These are phyloP conservation scores for Arabidopsis arenosa DNA, from an alignment of 345 rosid species.

Conservation along the genomic window DNA sequence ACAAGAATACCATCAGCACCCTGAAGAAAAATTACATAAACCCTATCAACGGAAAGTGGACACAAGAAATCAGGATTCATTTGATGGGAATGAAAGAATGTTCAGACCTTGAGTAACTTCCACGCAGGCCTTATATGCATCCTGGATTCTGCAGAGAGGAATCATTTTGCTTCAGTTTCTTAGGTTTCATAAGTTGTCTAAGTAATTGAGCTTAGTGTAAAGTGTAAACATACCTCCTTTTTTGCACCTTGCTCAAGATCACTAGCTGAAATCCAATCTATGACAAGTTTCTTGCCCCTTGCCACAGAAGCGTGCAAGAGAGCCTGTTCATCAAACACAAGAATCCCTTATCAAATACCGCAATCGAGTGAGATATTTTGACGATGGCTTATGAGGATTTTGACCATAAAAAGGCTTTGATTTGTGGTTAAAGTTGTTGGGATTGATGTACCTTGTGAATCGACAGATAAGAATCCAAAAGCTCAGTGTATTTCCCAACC, in stretches of 20 bases:
- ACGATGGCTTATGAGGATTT: slow-evolving; percentile 2
- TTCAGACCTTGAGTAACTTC: slow-evolving; percentile 77
- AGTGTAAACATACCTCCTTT: slow-evolving; percentile 57
- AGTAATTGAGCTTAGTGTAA: neutral
- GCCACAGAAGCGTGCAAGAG: slow-evolving; percentile 94
- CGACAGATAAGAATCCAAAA: slow-evolving; percentile 92
- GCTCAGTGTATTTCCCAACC: slow-evolving; percentile 95
- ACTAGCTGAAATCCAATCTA: slow-evolving; percentile 91
- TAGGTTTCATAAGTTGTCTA: slow-evolving; percentile 21
- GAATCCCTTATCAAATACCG: neutral
- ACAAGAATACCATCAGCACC: slow-evolving; percentile 93
- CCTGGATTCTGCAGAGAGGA: slow-evolving; percentile 66
- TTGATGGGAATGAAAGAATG: slow-evolving; percentile 6
- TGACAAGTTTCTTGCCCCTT: slow-evolving; percentile 68
- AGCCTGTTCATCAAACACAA: slow-evolving; percentile 62
- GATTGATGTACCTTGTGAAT: slow-evolving; percentile 61
- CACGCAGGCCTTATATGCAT: slow-evolving; percentile 76
- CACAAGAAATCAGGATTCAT: neutral
- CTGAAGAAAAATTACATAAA: slow-evolving; percentile 48
- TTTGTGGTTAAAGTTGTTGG: neutral
- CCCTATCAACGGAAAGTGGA: neutral
- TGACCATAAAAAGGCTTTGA: neutral
- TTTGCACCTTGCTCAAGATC: slow-evolving; percentile 71
- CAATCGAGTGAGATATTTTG: neutral
- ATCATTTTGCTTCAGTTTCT: slow-evolving; percentile 34